Percentiles rank a stretch among this genome's conserved stretches.
phyloP scores from a whole-genome alignment of 1,284 basidiomycete genomes.

The Puccinia polysora region DNA sequence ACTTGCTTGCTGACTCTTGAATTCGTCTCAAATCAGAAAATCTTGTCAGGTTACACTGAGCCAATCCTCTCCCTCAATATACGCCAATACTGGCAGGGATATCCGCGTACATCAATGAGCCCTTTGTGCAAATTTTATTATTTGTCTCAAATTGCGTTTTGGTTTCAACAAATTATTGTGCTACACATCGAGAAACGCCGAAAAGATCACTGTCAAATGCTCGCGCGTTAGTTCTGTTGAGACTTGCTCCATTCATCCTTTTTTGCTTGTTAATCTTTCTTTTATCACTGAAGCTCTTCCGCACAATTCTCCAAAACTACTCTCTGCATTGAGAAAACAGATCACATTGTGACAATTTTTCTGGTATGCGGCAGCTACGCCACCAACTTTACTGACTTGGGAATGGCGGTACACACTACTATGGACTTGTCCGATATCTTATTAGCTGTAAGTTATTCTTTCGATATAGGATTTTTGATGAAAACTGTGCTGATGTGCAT shows the following conservation, averaged over 20 bases:
- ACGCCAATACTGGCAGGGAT: conserved; percentile 44
- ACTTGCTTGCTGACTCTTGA: background rate
- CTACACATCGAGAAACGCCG: conserved; percentile 52
- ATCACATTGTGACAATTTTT: conserved; percentile 52
- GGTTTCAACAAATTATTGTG: conserved; percentile 53
- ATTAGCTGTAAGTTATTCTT: conserved; percentile 46
- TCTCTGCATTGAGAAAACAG: background rate
- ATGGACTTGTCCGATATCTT: conserved; percentile 53
- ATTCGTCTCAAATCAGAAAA: conserved; percentile 23
- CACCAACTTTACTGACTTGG: conserved; percentile 50
- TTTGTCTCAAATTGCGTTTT: conserved; percentile 52
- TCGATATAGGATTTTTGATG: no score
- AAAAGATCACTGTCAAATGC: conserved; percentile 53
- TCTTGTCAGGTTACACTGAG: conserved; percentile 19
- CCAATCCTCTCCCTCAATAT: conserved; percentile 39
- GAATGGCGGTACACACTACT: conserved; percentile 51
- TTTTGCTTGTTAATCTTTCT: no score
- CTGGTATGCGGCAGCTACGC: conserved; percentile 51
- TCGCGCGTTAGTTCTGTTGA: conserved; percentile 45
- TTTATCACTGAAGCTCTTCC: no score
- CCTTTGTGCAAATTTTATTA: conserved; percentile 51
- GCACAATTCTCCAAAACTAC: no score
- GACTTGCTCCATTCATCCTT: no score
- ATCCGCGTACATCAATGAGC: conserved; percentile 49
- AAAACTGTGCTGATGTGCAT: no score